These are phyloP conservation scores for Orbilia quercus DNA, from an alignment of 2,329 filamentous ascomycete species.

Conservation along the genomic window DNA sequence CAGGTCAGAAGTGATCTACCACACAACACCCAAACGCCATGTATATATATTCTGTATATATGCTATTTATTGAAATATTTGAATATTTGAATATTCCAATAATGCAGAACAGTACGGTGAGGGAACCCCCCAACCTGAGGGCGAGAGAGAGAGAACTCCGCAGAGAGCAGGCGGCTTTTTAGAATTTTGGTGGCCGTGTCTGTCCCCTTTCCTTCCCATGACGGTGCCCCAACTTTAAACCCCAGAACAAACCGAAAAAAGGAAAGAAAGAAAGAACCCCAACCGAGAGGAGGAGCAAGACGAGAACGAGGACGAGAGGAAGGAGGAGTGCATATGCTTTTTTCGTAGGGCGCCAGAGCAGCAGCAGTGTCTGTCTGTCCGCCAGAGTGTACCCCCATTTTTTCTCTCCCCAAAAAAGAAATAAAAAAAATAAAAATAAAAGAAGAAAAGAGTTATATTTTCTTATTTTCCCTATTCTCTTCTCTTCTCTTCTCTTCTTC, in stretches of 20 bases:
- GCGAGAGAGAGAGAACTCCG: too few relatives aligned
- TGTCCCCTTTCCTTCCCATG: constrained; percentile 23
- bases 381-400: neutral
- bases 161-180: constrained; percentile 20
- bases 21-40: too few relatives aligned
- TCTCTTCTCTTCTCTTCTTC: neutral
- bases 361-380: neutral
- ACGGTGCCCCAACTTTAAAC: constrained; percentile 55
- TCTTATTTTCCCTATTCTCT: neutral
- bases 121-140: constrained; percentile 52
- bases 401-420: neutral
- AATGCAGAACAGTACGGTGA: too few relatives aligned
- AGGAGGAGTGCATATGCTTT: constrained; percentile 17
- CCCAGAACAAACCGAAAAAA: constrained; percentile 28
- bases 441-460: too few relatives aligned
- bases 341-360: constrained; percentile 1
- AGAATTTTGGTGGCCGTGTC: constrained; percentile 26
- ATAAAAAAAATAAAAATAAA: neutral
- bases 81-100: too few relatives aligned
- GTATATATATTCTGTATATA: too few relatives aligned
- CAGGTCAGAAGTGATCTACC: too few relatives aligned
- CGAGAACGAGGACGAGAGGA: neutral
- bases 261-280: constrained; percentile 8
- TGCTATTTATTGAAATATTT: too few relatives aligned
- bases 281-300: neutral